These are phyloP conservation scores for Hyparrhenia diplandra DNA, from an alignment of 176 grass and related monocot genomes.

Conservation along the genomic window DNA sequence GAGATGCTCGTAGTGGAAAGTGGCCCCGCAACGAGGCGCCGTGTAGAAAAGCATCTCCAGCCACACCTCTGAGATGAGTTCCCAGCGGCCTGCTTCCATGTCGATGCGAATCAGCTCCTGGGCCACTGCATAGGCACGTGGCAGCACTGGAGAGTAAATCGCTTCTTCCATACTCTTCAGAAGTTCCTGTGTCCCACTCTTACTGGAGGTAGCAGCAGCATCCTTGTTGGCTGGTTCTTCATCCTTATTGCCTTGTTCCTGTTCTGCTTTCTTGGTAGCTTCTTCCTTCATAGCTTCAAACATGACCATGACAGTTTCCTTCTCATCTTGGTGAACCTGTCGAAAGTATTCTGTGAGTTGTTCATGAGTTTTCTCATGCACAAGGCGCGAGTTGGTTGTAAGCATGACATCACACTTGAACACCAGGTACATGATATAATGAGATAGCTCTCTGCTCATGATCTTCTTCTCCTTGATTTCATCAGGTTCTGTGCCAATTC, in stretches of 20 bases:
- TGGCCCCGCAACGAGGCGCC: neutral
- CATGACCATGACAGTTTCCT: neutral
- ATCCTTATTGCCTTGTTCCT: too few relatives aligned
- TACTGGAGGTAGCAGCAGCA: too few relatives aligned
- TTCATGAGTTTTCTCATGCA: neutral
- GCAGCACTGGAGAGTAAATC: too few relatives aligned
- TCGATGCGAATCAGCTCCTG: too few relatives aligned
- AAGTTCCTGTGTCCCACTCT: too few relatives aligned
- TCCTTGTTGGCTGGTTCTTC: too few relatives aligned
- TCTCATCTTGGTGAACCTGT: neutral
- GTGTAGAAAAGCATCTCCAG: neutral
- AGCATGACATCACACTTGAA: neutral
- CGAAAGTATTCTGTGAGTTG: neutral
- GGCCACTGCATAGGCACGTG: too few relatives aligned
- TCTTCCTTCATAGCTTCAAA: neutral
- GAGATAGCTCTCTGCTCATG: neutral
- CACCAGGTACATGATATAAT: conserved; percentile 19
- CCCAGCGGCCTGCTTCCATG: neutral
- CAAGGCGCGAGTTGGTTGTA: neutral
- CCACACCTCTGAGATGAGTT: neutral
- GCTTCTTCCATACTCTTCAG: too few relatives aligned
- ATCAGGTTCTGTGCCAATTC: neutral
- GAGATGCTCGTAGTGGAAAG: neutral
- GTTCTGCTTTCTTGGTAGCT: neutral
- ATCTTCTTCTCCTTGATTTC: neutral